These are phyloP conservation scores for Glycine latifolia DNA, from an alignment of 306 rosid species.

Conservation along the genomic window DNA sequence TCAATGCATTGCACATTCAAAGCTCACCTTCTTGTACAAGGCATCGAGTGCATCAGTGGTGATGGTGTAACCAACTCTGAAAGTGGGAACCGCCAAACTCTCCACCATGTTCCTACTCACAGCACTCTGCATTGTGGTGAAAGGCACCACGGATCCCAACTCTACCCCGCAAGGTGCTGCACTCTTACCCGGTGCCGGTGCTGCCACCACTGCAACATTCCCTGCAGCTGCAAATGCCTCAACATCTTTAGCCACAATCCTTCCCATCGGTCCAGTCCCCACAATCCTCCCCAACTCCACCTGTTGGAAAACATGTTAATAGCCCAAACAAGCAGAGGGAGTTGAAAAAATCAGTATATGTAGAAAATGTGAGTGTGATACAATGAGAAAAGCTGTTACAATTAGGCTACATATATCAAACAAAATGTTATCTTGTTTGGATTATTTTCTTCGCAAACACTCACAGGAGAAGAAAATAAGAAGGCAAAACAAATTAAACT, in stretches of 20 bases:
- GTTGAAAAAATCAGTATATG: background rate
- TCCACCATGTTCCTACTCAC: conserved; percentile 92
- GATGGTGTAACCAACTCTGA: conserved; percentile 94
- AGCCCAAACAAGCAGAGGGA: background rate
- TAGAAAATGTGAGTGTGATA: background rate
- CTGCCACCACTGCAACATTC: background rate
- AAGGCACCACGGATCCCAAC: conserved; percentile 89
- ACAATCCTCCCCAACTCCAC: conserved; percentile 70
- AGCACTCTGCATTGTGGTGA: conserved; percentile 95
- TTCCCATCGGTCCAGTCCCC: conserved; percentile 89
- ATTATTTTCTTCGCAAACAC: no score
- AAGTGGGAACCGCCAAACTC: conserved; percentile 85
- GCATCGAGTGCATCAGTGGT: conserved; percentile 88
- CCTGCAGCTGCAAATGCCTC: conserved; percentile 66
- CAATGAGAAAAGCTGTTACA: background rate
- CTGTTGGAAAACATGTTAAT: background rate
- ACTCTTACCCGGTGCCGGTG: conserved; percentile 6
- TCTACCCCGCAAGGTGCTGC: conserved; percentile 56
- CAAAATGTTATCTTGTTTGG: background rate
- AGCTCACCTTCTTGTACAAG: conserved; percentile 83
- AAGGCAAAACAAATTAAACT: background rate
- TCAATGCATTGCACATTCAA: background rate
- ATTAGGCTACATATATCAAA: background rate
- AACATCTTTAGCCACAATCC: conserved; percentile 94
- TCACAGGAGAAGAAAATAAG: background rate